Evolutionary conservation across 2,329 filamentous ascomycete genomes (phyloP).

Genomic region (Sarocladiaceae sp.): DNA sequence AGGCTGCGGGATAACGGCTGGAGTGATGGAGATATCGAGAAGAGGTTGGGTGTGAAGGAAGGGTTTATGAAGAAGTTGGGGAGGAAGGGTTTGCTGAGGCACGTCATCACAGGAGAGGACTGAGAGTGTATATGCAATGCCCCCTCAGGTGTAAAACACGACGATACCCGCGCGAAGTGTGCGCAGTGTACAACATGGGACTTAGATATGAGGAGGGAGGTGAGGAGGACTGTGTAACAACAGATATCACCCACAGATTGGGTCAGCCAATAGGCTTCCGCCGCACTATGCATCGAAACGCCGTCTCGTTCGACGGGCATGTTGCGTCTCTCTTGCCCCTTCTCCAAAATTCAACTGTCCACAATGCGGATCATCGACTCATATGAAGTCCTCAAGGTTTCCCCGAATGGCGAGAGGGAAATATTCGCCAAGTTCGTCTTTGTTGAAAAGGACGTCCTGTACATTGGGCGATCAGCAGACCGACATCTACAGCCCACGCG

Average conservation of each 20-base stretch:
- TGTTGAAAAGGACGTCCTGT: neutral
- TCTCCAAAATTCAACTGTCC: no score
- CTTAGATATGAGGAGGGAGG: neutral
- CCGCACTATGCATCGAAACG: no score
- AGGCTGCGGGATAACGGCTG: conserved; percentile 35
- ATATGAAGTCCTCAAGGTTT: neutral
- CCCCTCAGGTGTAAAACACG: no score
- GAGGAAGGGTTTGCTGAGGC: conserved; percentile 28
- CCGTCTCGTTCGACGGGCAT: no score
- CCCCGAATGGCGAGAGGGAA: neutral
- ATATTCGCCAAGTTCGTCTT: neutral
- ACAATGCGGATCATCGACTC: neutral
- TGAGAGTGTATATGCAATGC: neutral
- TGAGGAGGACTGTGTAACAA: no score
- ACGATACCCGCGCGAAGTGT: conserved; percentile 4
- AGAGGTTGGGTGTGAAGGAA: conserved; percentile 34
- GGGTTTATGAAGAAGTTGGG: conserved; percentile 42
- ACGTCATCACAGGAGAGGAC: conserved; percentile 20
- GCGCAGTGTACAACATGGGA: conserved; percentile 1
- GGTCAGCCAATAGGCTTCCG: no score
- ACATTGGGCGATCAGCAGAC: neutral
- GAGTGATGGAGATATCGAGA: conserved; percentile 36
- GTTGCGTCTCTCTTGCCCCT: no score
- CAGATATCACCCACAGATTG: no score
- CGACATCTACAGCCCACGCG: neutral